These are phyloP conservation scores for Pythium rishiriense DNA, from an alignment of 352 stramenopile species.

Conservation along the genomic window DNA sequence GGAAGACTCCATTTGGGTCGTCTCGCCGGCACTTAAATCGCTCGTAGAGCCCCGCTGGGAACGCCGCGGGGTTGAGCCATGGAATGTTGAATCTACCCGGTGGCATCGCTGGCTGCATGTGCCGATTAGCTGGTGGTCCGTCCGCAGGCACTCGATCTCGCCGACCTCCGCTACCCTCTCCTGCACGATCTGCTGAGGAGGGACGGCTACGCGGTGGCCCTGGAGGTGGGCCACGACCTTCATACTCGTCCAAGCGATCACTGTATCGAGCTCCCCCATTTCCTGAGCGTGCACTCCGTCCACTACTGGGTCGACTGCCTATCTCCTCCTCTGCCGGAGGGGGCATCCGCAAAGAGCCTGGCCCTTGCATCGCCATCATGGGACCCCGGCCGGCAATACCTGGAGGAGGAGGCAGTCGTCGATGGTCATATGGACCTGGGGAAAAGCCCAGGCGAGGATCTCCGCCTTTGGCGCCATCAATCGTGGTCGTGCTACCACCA, in stretches of 20 bases:
- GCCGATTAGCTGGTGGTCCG: not conserved
- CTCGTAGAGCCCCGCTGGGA: slow-evolving; percentile 24
- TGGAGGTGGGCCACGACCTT: not conserved
- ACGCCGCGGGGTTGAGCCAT: slow-evolving; percentile 28
- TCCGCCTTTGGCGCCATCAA: not conserved
- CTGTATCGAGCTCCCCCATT: slow-evolving; percentile 4
- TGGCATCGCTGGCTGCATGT: not conserved
- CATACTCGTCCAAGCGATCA: slow-evolving; percentile 7
- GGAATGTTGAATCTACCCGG: slow-evolving; percentile 31
- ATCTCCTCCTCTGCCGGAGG: slow-evolving; percentile 4
- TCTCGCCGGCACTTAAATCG: slow-evolving; percentile 33
- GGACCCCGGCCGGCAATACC: not conserved
- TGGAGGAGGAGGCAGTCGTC: not conserved
- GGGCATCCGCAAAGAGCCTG: not conserved
- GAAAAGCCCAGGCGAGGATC: not conserved
- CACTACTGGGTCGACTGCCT: slow-evolving; percentile 2
- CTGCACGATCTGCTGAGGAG: slow-evolving; percentile 4
- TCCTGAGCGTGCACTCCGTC: slow-evolving; percentile 8
- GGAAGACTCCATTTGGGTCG: slow-evolving; percentile 35
- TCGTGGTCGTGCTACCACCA: not conserved
- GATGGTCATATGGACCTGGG: not conserved
- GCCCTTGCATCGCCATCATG: not conserved
- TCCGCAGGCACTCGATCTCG: not conserved
- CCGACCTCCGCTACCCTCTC: not conserved
- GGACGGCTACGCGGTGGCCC: slow-evolving; percentile 8